These are phyloP conservation scores for Pichia pseudocactophila DNA, from an alignment of 805 yeast species.

Conservation along the genomic window DNA sequence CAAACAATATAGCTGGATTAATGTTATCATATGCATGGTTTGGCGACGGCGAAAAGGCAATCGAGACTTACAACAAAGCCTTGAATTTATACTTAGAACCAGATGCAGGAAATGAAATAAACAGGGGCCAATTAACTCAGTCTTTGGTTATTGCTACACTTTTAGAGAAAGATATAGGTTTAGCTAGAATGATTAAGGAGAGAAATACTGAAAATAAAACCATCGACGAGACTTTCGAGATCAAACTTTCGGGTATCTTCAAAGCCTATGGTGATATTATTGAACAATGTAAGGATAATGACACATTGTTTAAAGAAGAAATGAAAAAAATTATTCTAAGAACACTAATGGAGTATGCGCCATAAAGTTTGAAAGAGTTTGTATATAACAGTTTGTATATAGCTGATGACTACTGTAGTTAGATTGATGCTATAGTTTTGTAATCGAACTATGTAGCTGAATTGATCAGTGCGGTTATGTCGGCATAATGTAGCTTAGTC, in stretches of 20 bases:
- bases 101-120: constrained; percentile 10
- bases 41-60: constrained; percentile 22
- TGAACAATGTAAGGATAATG: constrained; percentile 16
- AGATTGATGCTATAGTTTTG: too few relatives aligned
- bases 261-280: constrained; percentile 25
- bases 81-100: constrained; percentile 17
- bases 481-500: too few relatives aligned
- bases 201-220: constrained; percentile 23
- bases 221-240: constrained; percentile 17
- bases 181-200: constrained; percentile 26
- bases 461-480: too few relatives aligned
- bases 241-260: constrained; percentile 18
- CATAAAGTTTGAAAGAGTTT: constrained; percentile 1
- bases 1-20: constrained; percentile 19
- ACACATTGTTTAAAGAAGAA: constrained; percentile 12
- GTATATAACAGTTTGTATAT: neutral
- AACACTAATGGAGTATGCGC: constrained; percentile 13
- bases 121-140: constrained; percentile 21
- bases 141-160: constrained; percentile 22
- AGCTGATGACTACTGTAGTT: too few relatives aligned
- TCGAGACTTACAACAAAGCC: constrained; percentile 26
- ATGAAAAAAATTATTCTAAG: constrained; percentile 13
- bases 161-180: constrained; percentile 21
- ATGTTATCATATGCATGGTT: constrained; percentile 23
- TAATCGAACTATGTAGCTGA: too few relatives aligned